Evolutionary conservation across 306 rosid species (phyloP).

Genomic region (Potentilla sterilis): DNA sequence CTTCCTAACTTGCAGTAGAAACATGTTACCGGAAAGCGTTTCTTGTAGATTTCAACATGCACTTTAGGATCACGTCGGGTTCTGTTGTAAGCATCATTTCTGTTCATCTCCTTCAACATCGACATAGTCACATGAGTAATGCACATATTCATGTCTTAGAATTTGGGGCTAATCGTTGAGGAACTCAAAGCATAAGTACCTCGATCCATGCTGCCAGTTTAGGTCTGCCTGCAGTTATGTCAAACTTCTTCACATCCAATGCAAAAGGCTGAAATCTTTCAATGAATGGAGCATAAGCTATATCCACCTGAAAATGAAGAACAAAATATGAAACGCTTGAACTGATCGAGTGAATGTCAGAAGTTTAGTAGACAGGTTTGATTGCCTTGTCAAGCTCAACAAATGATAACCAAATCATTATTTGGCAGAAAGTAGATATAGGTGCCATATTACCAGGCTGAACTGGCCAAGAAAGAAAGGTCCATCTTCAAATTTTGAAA

Average conservation of each 20-base stretch:
- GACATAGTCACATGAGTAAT: background rate
- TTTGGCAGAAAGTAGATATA: background rate
- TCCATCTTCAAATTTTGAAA: slow-evolving; percentile 65
- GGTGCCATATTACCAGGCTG: slow-evolving; percentile 50
- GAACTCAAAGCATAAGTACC: slow-evolving; percentile 29
- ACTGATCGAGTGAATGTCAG: background rate
- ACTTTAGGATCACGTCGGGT: slow-evolving; percentile 56
- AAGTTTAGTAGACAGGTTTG: background rate
- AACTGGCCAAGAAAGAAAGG: slow-evolving; percentile 82
- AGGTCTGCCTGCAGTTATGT: slow-evolving; percentile 66
- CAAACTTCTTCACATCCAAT: slow-evolving; percentile 54
- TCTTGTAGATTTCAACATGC: slow-evolving; percentile 58
- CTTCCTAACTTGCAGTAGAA: slow-evolving; percentile 1
- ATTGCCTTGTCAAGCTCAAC: background rate
- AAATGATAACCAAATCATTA: background rate
- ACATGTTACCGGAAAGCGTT: slow-evolving; percentile 45
- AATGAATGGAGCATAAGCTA: slow-evolving; percentile 75
- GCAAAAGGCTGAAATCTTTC: slow-evolving; percentile 69
- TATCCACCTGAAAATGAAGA: slow-evolving; percentile 63
- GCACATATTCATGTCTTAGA: background rate
- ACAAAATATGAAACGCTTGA: background rate
- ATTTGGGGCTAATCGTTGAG: background rate
- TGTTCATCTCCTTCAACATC: slow-evolving; percentile 9
- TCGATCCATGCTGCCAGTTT: slow-evolving; percentile 65
- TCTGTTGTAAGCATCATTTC: slow-evolving; percentile 47